Base-by-base conservation (phyloP, 345 rosid genomes). In the Moricandia arvensis region DNA sequence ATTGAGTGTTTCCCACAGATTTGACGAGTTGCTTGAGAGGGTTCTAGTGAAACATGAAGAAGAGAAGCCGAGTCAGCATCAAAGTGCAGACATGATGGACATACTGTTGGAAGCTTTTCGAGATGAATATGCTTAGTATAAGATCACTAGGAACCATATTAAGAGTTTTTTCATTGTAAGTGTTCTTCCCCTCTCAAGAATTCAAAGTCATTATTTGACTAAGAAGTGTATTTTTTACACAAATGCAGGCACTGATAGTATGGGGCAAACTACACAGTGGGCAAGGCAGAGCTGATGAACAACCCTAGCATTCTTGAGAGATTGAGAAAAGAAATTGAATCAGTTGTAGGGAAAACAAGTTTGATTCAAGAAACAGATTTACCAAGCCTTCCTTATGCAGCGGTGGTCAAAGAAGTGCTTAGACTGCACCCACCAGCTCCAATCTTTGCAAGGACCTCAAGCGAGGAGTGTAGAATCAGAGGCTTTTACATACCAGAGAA, bases 161-260 rank as follows among this genome's bases (percentile, higher is more conserved):
- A 89, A 91, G 75, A 87, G 89, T 43, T 85, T 88, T 66, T 70
- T 89, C 26, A 78, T 84, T 89, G 96, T 87, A 84, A 21, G 24
- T 29, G 18, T 29, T 18, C 3, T 4, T 53, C 55, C 47, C 6
- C 11, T 58, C 64, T 31, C 35, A 33, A n/a, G 26, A 59, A 4
- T 58, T 55, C 31, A 24, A 21, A 21, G 27, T 17, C 1, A 51
- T 8, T 51, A 8, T 51, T 8, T 17, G 26, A 6, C 55, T 59
- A 45, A 34, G 38, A 34, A 37, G 43, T 37, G 12, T 37, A 5
- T n/a, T 37, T 37, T 9, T 37, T 37, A 2, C 2, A 37, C 43
- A 37, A 37, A 11, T 37, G 43, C 80, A 87, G 88, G 88, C 60
- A 87, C 89, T 0, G 91, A 84, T 9, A 86, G 82, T 85, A 37